These are phyloP conservation scores for Lactarius psammicola DNA, from an alignment of 768 basidiomycete genomes.

Conservation along the genomic window DNA sequence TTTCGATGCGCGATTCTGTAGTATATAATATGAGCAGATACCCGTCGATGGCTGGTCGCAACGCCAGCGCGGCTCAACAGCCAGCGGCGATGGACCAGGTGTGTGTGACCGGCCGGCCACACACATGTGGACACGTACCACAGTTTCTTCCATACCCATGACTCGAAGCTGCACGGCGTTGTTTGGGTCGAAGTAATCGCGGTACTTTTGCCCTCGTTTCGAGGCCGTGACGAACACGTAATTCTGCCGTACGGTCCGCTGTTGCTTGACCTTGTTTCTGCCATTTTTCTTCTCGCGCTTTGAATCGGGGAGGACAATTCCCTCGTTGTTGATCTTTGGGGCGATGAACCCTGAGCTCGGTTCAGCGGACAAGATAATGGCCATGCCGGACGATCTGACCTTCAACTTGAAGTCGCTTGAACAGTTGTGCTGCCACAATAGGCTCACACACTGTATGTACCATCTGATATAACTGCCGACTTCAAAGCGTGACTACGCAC, in stretches of 20 bases:
- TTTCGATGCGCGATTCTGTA: constrained; percentile 25
- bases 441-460: constrained; percentile 48
- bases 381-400: constrained; percentile 41
- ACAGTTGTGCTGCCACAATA: constrained; percentile 56
- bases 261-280: constrained; percentile 41
- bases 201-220: constrained; percentile 47
- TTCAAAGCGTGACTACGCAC: constrained; percentile 39
- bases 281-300: constrained; percentile 35
- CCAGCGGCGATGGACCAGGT: not conserved
- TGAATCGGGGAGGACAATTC: constrained; percentile 42
- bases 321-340: constrained; percentile 43
- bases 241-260: constrained; percentile 53
- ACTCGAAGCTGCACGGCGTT: constrained; percentile 57
- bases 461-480: constrained; percentile 6
- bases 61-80: not conserved
- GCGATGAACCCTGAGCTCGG: constrained; percentile 55
- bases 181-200: constrained; percentile 68
- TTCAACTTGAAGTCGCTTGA: constrained; percentile 69
- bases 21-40: constrained; percentile 5
- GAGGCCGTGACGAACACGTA: constrained; percentile 57
- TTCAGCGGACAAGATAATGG: not conserved
- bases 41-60: not conserved
- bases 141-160: constrained; percentile 52
- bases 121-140: constrained; percentile 42
- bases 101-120: not conserved